phyloP scores from a whole-genome alignment of 2,329 filamentous ascomycete genomes.

The Trichophyton mentagrophytes region DNA sequence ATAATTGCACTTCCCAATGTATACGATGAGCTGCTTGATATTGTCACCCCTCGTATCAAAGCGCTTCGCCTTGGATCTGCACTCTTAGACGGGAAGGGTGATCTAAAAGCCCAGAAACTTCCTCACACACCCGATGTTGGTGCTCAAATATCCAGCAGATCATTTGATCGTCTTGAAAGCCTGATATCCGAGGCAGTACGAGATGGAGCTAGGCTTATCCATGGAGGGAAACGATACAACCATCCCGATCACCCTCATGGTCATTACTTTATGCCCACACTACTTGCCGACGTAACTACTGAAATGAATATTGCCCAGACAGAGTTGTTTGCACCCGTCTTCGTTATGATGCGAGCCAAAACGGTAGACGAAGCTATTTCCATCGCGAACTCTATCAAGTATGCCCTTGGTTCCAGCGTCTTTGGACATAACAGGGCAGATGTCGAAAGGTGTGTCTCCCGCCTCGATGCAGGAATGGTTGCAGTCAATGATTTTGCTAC shows the following conservation, averaged over 20 bases:
- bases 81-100: constrained; percentile 37
- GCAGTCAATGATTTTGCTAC: constrained; percentile 90
- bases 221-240: constrained; percentile 57
- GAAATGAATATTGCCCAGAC: constrained; percentile 77
- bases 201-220: constrained; percentile 67
- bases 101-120: constrained; percentile 9
- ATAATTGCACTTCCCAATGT: constrained; percentile 67
- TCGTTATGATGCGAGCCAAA: constrained; percentile 65
- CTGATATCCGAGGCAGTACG: constrained; percentile 66
- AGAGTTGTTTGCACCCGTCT: constrained; percentile 87
- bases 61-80: constrained; percentile 63
- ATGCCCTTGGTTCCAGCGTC: constrained; percentile 78
- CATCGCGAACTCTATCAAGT: constrained; percentile 72
- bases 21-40: constrained; percentile 58
- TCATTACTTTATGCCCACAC: constrained; percentile 85
- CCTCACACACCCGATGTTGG: constrained; percentile 54
- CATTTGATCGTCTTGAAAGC: constrained; percentile 61
- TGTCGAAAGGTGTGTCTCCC: constrained; percentile 51
- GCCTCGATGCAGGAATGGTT: constrained; percentile 76
- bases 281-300: constrained; percentile 77
- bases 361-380: constrained; percentile 55
- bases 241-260: constrained; percentile 66
- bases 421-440: constrained; percentile 59
- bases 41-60: constrained; percentile 61
- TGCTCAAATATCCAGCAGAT: constrained; percentile 70